Base-by-base conservation (phyloP, 23 red algal genomes). In the Pyropia haitanensis region DNA sequence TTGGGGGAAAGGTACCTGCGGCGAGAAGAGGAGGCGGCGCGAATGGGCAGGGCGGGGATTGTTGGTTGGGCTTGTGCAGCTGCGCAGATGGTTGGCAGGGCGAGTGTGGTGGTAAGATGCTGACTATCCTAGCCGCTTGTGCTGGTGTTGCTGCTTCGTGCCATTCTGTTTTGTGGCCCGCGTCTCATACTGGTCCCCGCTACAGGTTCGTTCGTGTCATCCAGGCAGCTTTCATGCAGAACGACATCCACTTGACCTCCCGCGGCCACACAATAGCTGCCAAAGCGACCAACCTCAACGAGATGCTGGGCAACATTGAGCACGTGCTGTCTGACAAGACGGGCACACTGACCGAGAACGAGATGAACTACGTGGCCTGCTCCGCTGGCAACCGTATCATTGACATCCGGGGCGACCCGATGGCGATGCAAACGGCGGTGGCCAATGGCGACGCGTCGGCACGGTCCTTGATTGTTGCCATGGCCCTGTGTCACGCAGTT, bases 401-500 rank as follows among this genome's bases (percentile, higher is more conserved):
- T 48, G 72, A 90, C 58, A 80, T 90, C 58, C 51, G 46, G 3
- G 77, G 80, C 27, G 74, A 90, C 46, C 58, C 23, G 51, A 51
- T 31, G 1, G 83, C 58, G 33, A 88, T 88, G 72, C 50, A 65
- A 14, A 67, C 72, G 23, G 76, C 84, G 10, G 78, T 88, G 10
- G 50, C 63, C 19, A 23, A 75, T 28, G 62, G 56, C 25, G 81
- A 76, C 9, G 55, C 29, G 23, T 64, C 61, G 55, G 83, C 89
- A 3, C 78, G 63, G 71, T 34, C 56, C 18, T 27, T 88, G 7
- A 28, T 85, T 0, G 63, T 91, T 28, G 84, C 85, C 32, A 89
- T 96, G 77, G 94, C 85, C 27, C 61, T 98, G 31, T 91, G 75
- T 49, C 84, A 98, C 65, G 78, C 79, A 26, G 94, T 98, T 15